Conservation (phyloP, 2,329 filamentous ascomycete genomes). For the Apiospora saccharicola region DNA sequence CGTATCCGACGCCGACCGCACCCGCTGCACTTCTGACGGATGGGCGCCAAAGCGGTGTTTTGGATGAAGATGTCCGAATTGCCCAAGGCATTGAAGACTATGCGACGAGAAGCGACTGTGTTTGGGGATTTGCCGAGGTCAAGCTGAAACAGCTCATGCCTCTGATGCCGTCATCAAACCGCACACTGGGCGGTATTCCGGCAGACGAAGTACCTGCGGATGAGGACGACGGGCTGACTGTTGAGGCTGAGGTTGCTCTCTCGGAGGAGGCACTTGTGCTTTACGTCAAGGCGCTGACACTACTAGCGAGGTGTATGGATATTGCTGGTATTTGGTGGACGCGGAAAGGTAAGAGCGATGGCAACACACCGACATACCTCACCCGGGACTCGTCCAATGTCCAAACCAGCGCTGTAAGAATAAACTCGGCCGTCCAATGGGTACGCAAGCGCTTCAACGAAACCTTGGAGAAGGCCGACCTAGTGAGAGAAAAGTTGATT, state of each 20-base stretch:
- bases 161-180: constrained; percentile 78
- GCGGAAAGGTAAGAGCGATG: constrained; percentile 74
- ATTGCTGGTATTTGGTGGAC: constrained; percentile 93
- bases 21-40: constrained; percentile 71
- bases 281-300: constrained; percentile 91
- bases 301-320: constrained; percentile 94
- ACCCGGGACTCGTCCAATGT: constrained; percentile 50
- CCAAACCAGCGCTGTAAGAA: constrained; percentile 69
- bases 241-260: constrained; percentile 84
- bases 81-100: constrained; percentile 89
- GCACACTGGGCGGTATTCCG: constrained; percentile 70
- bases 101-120: constrained; percentile 91
- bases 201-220: constrained; percentile 62
- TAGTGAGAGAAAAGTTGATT: constrained; percentile 86
- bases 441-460: constrained; percentile 94
- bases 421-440: constrained; percentile 97
- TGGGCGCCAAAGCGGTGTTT: constrained; percentile 63
- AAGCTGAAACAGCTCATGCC: constrained; percentile 98
- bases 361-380: constrained; percentile 49
- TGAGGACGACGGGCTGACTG: constrained; percentile 77
- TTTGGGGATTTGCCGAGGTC: constrained; percentile 97
- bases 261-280: constrained; percentile 95
- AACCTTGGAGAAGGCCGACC: constrained; percentile 92
- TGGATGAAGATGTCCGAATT: constrained; percentile 82
- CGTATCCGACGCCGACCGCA: constrained; percentile 76